These are phyloP conservation scores for Saitozyma podzolica DNA, from an alignment of 768 basidiomycete genomes.

Conservation along the genomic window DNA sequence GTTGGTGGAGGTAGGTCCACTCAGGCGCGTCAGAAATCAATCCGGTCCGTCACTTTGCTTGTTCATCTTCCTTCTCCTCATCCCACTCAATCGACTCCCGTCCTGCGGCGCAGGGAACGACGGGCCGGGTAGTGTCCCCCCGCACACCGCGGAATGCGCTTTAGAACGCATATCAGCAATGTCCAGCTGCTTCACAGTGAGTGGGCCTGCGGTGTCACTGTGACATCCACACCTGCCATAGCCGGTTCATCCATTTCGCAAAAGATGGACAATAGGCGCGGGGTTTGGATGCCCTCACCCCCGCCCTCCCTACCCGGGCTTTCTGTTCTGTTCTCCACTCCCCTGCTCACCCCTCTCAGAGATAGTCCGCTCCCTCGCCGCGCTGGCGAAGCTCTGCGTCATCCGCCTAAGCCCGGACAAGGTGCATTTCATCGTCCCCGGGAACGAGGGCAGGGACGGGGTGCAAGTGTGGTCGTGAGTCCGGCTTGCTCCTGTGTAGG, in stretches of 20 bases:
- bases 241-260: too few species aligned
- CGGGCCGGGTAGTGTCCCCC: too few species aligned
- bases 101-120: too few species aligned
- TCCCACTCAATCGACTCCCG: too few species aligned
- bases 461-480: constrained; percentile 54
- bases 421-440: constrained; percentile 50
- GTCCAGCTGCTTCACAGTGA: constrained; percentile 43
- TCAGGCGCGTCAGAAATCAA: too few species aligned
- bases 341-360: constrained; percentile 27
- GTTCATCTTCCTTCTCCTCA: too few species aligned
- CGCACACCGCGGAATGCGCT: constrained; percentile 33
- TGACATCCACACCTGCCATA: too few species aligned
- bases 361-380: constrained; percentile 42
- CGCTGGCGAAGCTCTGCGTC: constrained; percentile 39
- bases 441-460: constrained; percentile 48
- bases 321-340: background rate
- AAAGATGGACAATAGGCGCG: background rate
- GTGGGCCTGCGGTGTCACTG: background rate
- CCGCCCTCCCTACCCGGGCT: background rate
- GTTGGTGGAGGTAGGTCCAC: too few species aligned
- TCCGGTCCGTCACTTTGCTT: too few species aligned
- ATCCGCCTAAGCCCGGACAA: constrained; percentile 43
- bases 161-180: constrained; percentile 47
- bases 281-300: background rate
- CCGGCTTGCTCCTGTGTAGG: background rate